Evolutionary conservation across 164 flowering plant species (phyloP).

Genomic region (Litsea cubeba): DNA sequence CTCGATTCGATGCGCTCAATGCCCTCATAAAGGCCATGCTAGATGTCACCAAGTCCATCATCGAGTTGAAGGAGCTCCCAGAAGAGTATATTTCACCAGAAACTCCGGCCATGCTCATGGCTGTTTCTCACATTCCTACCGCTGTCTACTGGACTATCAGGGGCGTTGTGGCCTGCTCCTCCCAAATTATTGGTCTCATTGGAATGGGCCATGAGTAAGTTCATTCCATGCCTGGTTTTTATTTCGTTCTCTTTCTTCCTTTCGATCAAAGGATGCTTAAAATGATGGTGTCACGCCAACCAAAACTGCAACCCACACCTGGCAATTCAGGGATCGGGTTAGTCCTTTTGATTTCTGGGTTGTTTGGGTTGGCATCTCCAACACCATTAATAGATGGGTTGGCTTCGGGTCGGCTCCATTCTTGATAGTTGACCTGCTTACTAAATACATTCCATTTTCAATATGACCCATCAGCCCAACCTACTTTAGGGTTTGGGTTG

Average conservation of each 20-base stretch:
- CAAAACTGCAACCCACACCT: no score
- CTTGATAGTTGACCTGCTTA: no score
- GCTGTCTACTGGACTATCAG: constrained; percentile 56
- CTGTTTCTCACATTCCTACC: constrained; percentile 36
- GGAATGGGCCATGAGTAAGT: constrained; percentile 30
- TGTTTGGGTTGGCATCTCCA: no score
- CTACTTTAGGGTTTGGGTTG: no score
- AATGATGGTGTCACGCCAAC: no score
- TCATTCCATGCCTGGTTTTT: background rate
- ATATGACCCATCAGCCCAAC: no score
- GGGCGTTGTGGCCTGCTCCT: constrained; percentile 39
- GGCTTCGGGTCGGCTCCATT: no score
- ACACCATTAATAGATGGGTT: no score
- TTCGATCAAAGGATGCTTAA: background rate
- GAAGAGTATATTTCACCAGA: constrained; percentile 33
- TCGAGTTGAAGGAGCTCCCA: constrained; percentile 45
- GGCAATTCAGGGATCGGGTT: no score
- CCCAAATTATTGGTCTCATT: constrained; percentile 35
- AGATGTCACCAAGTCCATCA: constrained; percentile 38
- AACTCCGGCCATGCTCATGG: constrained; percentile 25
- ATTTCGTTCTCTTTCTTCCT: background rate
- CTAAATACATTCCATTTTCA: no score
- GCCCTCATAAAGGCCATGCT: constrained; percentile 35
- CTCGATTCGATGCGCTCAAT: constrained; percentile 38
- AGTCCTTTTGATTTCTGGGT: no score